These are phyloP conservation scores for Epicoccum nigrum DNA, from an alignment of 2,329 filamentous ascomycete genomes.

Conservation along the genomic window DNA sequence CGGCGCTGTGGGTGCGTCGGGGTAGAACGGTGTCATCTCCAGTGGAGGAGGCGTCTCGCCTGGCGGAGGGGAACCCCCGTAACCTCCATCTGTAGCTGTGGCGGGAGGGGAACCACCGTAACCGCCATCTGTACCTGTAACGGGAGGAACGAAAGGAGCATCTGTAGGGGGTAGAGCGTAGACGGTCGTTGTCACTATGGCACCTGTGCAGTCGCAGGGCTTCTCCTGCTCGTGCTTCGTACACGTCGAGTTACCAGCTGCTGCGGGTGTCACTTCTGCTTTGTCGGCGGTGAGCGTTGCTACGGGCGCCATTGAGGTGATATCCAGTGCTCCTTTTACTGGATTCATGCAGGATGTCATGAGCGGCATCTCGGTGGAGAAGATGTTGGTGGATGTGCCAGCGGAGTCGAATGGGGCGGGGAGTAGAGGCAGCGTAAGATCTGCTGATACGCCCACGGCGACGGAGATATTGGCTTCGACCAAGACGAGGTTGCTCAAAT, in stretches of 20 bases:
- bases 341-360: slow-evolving; percentile 25
- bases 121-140: not conserved
- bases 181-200: not conserved
- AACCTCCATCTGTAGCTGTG: no score
- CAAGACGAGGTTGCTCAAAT: slow-evolving; percentile 28
- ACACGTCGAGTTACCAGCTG: not conserved
- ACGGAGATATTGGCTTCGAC: slow-evolving; percentile 36
- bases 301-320: slow-evolving; percentile 6
- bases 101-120: not conserved
- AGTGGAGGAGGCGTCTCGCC: not conserved
- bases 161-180: slow-evolving; percentile 1
- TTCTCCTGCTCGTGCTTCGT: not conserved
- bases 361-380: slow-evolving; percentile 28
- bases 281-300: slow-evolving; percentile 2
- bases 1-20: not conserved
- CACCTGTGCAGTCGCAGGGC: slow-evolving; percentile 6
- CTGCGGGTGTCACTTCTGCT: not conserved
- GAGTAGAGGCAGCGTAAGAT: slow-evolving; percentile 29
- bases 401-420: slow-evolving; percentile 24
- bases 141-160: not conserved
- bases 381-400: slow-evolving; percentile 24
- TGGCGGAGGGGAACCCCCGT: not conserved
- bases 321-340: not conserved
- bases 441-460: slow-evolving; percentile 25
- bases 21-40: slow-evolving; percentile 3